Base-by-base conservation (phyloP, 129 eudicot species). In the Chrysanthemum makinoi region DNA sequence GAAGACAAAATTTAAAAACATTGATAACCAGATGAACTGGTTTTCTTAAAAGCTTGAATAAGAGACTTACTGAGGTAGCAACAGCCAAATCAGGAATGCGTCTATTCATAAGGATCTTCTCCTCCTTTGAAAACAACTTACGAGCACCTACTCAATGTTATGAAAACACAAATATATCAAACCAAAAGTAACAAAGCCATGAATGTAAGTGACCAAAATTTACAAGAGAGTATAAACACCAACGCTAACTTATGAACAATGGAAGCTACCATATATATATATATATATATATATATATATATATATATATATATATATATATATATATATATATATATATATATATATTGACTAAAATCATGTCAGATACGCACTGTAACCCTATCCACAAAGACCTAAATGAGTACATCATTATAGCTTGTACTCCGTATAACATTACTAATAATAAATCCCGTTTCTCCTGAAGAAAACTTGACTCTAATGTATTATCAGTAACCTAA, bases 31-130 rank as follows among this genome's bases (percentile, higher is more conserved):
- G 10, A 6, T 39, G 46, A 39, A 39, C 46, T 39, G 9, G 46
- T 39, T 39, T 39, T 39, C 46, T 39, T 2, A 7, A 39, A 6
- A 54, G 39, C 28, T 47, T 58, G 62, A 57, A 61, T 10, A 71
- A 18, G 66, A 62, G 75, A 84, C 97, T 86, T 80, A 95, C 99
- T 39, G 97, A 90, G 77, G 97, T 95, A n/a, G 91, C 94, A 75
- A 65, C 78, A 35, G 84, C 86, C 35, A 95, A 73, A 75, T 90
- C 90, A 72, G 99, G 99, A 74, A 76, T 66, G 76, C 96, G 95
- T 70, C 77, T 85, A 78, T 95, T 95, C 82, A 90, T 61, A 67
- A 90, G 79, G 18, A 72, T 57, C 86, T 88, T 95, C 77, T 95
- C 99, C 75, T 90, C 99, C 80, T 83, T 84, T n/a, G 96, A 74